Evolutionary conservation across 2,329 filamentous ascomycete species (phyloP).

Genomic region (Trichoderma sp.): DNA sequence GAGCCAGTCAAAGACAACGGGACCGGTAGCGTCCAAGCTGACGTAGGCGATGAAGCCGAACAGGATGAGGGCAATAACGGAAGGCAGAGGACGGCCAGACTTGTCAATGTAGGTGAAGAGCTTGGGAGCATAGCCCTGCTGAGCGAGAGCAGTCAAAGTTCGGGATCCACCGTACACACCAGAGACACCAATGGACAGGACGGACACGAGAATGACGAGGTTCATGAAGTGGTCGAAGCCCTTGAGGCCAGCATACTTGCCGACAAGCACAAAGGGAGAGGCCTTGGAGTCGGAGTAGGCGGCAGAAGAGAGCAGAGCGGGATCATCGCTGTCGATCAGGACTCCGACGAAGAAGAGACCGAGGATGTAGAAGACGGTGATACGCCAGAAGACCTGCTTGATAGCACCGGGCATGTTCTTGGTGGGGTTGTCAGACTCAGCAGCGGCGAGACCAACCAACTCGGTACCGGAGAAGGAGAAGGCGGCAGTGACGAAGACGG

Average conservation of each 20-base stretch:
- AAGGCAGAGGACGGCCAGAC: slow-evolving; percentile 46
- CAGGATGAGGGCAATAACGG: slow-evolving; percentile 40
- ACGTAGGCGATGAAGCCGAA: slow-evolving; percentile 47
- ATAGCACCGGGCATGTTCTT: slow-evolving; percentile 71
- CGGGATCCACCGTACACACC: slow-evolving; percentile 52
- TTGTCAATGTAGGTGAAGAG: slow-evolving; percentile 51
- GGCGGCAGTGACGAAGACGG: slow-evolving; percentile 65
- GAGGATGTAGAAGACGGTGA: slow-evolving; percentile 46
- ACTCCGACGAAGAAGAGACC: slow-evolving; percentile 46
- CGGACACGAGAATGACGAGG: slow-evolving; percentile 49
- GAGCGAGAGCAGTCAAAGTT: slow-evolving; percentile 50
- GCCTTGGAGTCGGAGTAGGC: slow-evolving; percentile 34
- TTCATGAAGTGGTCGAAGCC: slow-evolving; percentile 50
- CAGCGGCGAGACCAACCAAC: slow-evolving; percentile 64
- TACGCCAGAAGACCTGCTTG: slow-evolving; percentile 63
- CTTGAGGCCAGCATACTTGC: slow-evolving; percentile 43
- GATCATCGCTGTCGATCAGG: slow-evolving; percentile 40
- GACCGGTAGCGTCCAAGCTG: slow-evolving; percentile 42
- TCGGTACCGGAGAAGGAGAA: slow-evolving; percentile 66
- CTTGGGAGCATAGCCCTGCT: slow-evolving; percentile 50
- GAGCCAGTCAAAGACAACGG: slow-evolving; percentile 59
- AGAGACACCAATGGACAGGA: slow-evolving; percentile 51
- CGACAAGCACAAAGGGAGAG: slow-evolving; percentile 49
- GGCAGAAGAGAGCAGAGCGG: slow-evolving; percentile 37
- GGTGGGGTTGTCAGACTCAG: slow-evolving; percentile 62